Base-by-base conservation (phyloP, 192 early-diverging fungal species). In the Cladochytrium replicatum region DNA sequence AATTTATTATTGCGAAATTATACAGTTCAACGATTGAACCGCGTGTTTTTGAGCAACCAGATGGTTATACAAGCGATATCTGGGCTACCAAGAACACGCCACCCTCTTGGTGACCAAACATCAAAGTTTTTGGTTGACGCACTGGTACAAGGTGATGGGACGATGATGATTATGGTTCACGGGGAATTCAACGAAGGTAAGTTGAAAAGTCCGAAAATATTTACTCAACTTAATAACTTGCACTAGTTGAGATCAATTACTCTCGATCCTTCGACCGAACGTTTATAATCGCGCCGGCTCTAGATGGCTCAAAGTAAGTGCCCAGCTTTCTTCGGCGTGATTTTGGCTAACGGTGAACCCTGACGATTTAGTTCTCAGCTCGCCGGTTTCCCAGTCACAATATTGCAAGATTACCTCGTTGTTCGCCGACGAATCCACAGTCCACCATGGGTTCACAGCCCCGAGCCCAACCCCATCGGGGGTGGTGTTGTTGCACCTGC, bases 141-240 rank as follows among this genome's bases (percentile, higher is more conserved):
- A 6, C 59, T 42, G 32, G 56, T 58, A 54, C 46, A 17, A 8
- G 55, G 48, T 11, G 48, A 48, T 28, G 32, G 31, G 4, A 40
- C 25, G 3, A 24, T 64, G 11, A 54, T 58, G 19, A 45, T 71
- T 15, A 46, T 47, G 21, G 34, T 67, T n/a, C 60, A 71, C 24
- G 68, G 68, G 6, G 60, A 63, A 41, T 63, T 71, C 22, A 24
- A 37, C 25, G 63, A 61, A 55, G 58, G 64, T 66, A 27, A 13
- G 48, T 29, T 28, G 9, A 7, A 21, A 43, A 9, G 17, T 5
- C 17, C 15, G n/a, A 26, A 42, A 29, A 29, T 23, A 11, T 27
- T 5, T 13, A 26, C 48, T 29, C 1, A 43, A 47, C 11, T 1
- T 25, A 6, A 9, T 11, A 9, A 29, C 24, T 7, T 29, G 8